These are phyloP conservation scores for Quercus tomentella DNA, from an alignment of 331 rosid genomes.

Conservation along the genomic window DNA sequence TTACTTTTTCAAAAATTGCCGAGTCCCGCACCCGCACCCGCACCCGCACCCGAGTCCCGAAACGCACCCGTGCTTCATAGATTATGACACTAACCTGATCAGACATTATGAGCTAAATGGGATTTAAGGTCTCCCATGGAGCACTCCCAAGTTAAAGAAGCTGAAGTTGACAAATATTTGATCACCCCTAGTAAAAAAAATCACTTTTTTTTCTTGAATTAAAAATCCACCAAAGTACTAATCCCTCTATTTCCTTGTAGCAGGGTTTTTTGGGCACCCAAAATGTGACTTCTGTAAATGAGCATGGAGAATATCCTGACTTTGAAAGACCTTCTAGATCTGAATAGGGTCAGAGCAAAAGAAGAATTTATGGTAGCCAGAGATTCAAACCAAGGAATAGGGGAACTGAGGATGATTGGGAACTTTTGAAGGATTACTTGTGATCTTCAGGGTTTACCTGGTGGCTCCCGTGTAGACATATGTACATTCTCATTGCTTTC, in stretches of 20 bases:
- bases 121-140: too few species aligned
- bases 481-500: background rate
- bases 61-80: too few species aligned
- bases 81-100: background rate
- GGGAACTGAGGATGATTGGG: slow-evolving; percentile 65
- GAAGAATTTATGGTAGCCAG: slow-evolving; percentile 38
- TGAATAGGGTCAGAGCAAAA: slow-evolving; percentile 27
- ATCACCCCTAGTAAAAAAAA: background rate
- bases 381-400: slow-evolving; percentile 40
- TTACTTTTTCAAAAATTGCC: too few species aligned
- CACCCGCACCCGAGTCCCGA: too few species aligned
- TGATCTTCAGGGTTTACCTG: slow-evolving; percentile 14
- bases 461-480: too few species aligned
- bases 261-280: slow-evolving; percentile 82
- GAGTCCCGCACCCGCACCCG: too few species aligned
- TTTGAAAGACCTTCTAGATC: slow-evolving; percentile 43
- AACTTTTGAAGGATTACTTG: slow-evolving; percentile 79
- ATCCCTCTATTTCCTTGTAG: slow-evolving; percentile 3
- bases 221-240: background rate
- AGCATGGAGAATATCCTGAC: slow-evolving; percentile 48
- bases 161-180: background rate
- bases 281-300: slow-evolving; percentile 42
- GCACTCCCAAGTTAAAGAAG: too few species aligned
- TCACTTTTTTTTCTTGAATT: too few species aligned
- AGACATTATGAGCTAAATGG: too few species aligned